Base-by-base conservation (phyloP, 1,284 basidiomycete species). In the Dichomitus squalens region DNA sequence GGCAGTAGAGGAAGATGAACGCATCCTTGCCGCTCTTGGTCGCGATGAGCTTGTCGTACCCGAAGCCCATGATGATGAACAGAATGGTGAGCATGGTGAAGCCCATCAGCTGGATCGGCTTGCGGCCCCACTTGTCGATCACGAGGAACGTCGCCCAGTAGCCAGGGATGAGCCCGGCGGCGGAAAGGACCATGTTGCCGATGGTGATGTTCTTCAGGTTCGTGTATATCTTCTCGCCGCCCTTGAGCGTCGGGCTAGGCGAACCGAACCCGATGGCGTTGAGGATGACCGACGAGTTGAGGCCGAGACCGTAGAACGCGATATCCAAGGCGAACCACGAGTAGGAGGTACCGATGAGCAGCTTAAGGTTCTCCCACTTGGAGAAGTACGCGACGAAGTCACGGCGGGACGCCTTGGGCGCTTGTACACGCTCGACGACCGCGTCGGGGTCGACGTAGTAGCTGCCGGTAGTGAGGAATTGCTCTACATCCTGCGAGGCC, bases 301-400 rank as follows among this genome's bases (percentile, higher is more conserved):
- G 79, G 56, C 89, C 86, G 50, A 93, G 80, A 58, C 91, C 91
- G 74, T 92, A 92, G 78, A 93, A 94, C 23, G 86, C 85, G 75
- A 93, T 84, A 57, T 85, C 84, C 52, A 85, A 75, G n/a, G 85
- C 83, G 66, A 89, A 88, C 87, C 87, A 88, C 33, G 78, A 78
- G 58, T 78, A 83, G 2, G 77, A 61, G 7, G 74, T 74, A 7
- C 82, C 81, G 55, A 84, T 62, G 36, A 91, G 76, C 34, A 87
- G 70, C 70, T 86, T 87, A 46, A 76, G 65, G 72, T 91, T 87
- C 67, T 82, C 67, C 82, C 83, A 84, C 64, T 85, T 73, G 40
- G 79, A 72, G 67, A 90, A 90, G 73, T 90, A 79, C 0, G 54
- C 55, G 2, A 69, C 7, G 75, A 93, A 93, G 74, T 93, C 90